phyloP scores from a whole-genome alignment of 495 filamentous ascomycete species.

The Ascobolus immersus region DNA sequence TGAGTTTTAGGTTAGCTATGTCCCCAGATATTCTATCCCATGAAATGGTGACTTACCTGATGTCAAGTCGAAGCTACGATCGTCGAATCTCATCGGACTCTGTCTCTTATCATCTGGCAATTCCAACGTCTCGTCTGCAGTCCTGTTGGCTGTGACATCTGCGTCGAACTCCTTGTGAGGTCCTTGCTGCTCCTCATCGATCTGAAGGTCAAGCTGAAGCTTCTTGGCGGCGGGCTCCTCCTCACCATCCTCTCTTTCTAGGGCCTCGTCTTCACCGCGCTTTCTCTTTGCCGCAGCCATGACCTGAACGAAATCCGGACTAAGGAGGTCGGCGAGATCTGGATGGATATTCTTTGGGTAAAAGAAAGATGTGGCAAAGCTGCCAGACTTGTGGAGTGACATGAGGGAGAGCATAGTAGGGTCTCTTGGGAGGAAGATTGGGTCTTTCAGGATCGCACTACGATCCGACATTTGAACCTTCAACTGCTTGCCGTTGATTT shows the following conservation, averaged over 20 bases:
- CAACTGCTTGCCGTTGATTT: constrained; percentile 31
- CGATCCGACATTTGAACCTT: constrained; percentile 56
- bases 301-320: constrained; percentile 50
- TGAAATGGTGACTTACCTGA: too few species aligned
- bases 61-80: too few species aligned
- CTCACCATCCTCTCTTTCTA: constrained; percentile 41
- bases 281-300: constrained; percentile 76
- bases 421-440: constrained; percentile 60
- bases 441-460: constrained; percentile 51
- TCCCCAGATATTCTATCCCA: too few species aligned
- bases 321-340: constrained; percentile 64
- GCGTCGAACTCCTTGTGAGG: too few species aligned
- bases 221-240: constrained; percentile 29
- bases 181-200: too few species aligned
- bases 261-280: constrained; percentile 65
- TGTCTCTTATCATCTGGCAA: too few species aligned
- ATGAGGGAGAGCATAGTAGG: constrained; percentile 66
- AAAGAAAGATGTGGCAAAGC: constrained; percentile 45
- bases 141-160: too few species aligned
- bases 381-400: constrained; percentile 66
- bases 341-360: constrained; percentile 39
- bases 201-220: constrained; percentile 46
- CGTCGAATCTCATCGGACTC: too few species aligned
- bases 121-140: too few species aligned
- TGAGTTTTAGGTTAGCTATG: too few species aligned